Evolutionary conservation across 139 green algal species (phyloP), one percentile per base, ranked within the genome.

Genomic region (Nannochloris sp.): DNA sequence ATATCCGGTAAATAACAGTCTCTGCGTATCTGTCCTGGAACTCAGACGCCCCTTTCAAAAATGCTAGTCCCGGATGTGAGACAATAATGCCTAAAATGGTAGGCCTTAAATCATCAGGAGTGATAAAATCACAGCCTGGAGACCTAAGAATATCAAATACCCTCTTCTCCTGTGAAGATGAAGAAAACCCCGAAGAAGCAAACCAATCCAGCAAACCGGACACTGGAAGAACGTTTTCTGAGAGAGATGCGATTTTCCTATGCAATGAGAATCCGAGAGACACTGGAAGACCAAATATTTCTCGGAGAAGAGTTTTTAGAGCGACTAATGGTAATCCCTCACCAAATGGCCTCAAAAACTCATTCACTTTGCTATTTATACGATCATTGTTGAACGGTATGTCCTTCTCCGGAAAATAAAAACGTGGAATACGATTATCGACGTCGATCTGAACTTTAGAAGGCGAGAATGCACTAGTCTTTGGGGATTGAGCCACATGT

Each of bases 11-110:
- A 51, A 97, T 92, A 14, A 97, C 91, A 11, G 93, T 99, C 77
- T 99, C 93, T 4, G 88, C 83, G 68, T 98, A 99, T 28, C 84
- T 82, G n/a, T 93, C 85, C 73, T 99, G 93, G 73, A 99, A 99
- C 79, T 98, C 93, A 0, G 87, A 81, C 1, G 93, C 92, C 14
- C 96, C 91, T 57, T 91, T 77, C 57, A 97, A 77, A 76, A 99
- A 99, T 77, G 97, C 93, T 31, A 99, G 81, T 3, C 93, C 93
- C 1, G 93, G 90, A 65, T 99, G 93, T 51, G 84, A 85, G 26
- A 83, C 66, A 65, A 98, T 74, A 43, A 98, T 82, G 51, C 74
- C 76, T 31, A 83, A 72, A 82, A 97, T 74, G 44, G 97, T 63
- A 23, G 86, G 83, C 62, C 73, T 73, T 26, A 96, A 84, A 73